Evolutionary conservation across 2,329 filamentous ascomycete species (phyloP), one percentile per base, ranked within the genome.

Genomic region (Simplicillium aogashimaense): DNA sequence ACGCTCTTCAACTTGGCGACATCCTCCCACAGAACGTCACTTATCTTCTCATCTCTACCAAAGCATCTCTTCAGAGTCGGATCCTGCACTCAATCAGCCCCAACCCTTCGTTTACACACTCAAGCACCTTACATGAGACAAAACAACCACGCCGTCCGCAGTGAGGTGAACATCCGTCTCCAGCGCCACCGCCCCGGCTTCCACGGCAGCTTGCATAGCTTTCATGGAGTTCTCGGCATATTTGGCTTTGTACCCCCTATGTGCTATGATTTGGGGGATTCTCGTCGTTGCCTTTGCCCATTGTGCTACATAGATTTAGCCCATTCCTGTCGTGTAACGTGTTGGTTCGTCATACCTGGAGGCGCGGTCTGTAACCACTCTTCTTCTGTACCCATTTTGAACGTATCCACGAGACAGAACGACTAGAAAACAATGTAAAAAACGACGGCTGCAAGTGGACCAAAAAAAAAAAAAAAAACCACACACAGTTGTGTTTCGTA

Each of bases 111-210:
- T 9, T 25, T 9, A 25, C 20, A 25, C 20, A 5, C 20, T 9
- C 20, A 9, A n/a, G 20, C 20, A 25, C 20, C 20, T 57, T 62
- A 86, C 83, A 67, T 94, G 88, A 35, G 83, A 86, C 32, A 97
- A 64, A 9, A 97, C 86, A 1, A 94, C 83, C 0, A 94, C 80
- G 7, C 82, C 81, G 53, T 97, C 90, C 45, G 73, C 78, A 12
- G 86, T 81, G 29, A 95, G 63, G 57, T 94, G 89, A 8, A 95
- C 61, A 53, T 97, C 90, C 14, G 87, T 94, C 65, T 97, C 90
- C 20, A 97, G 66, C 0, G 83, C 90, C 52, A 94, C 77, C 0
- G 85, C 78, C 15, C 86, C 86, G 14, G 78, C 79, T 28, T 77
- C 66, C 3, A 90, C 72, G 1, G 88, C 89, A 20, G 73, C 81